Evolutionary conservation across 768 basidiomycete genomes (phyloP).

Genomic region (Boletus tylopilopsis): DNA sequence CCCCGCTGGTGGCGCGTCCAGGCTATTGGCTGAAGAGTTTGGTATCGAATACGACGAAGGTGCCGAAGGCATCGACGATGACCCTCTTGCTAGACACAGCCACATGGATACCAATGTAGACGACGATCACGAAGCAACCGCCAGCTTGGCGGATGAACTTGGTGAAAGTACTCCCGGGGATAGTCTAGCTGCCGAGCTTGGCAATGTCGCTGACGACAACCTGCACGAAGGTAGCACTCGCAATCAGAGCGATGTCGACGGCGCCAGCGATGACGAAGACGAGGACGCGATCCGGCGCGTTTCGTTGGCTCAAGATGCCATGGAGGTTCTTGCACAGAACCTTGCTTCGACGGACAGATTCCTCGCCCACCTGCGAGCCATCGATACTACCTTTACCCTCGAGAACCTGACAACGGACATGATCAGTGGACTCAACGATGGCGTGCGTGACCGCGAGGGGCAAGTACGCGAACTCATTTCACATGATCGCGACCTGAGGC

Average conservation of each 20-base stretch:
- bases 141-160: conserved; percentile 46
- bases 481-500: conserved; percentile 75
- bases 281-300: conserved; percentile 25
- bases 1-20: conserved; percentile 66
- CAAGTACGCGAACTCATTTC: conserved; percentile 78
- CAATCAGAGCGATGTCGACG: conserved; percentile 9
- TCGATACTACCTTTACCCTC: conserved; percentile 52
- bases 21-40: conserved; percentile 80
- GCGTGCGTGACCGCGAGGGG: conserved; percentile 70
- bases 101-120: conserved; percentile 27
- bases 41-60: conserved; percentile 89
- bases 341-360: conserved; percentile 77
- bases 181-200: conserved; percentile 24
- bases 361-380: conserved; percentile 62
- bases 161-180: conserved; percentile 16
- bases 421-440: conserved; percentile 73
- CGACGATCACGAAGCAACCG: conserved; percentile 28
- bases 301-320: conserved; percentile 49
- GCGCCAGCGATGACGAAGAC: conserved; percentile 24
- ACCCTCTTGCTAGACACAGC: conserved; percentile 23
- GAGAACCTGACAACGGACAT: conserved; percentile 73
- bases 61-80: conserved; percentile 67
- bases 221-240: conserved; percentile 10
- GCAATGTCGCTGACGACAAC: conserved; percentile 20
- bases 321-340: conserved; percentile 69